These are phyloP conservation scores for Coemansia sp. DNA, from an alignment of 192 early-diverging fungal species.

Conservation along the genomic window DNA sequence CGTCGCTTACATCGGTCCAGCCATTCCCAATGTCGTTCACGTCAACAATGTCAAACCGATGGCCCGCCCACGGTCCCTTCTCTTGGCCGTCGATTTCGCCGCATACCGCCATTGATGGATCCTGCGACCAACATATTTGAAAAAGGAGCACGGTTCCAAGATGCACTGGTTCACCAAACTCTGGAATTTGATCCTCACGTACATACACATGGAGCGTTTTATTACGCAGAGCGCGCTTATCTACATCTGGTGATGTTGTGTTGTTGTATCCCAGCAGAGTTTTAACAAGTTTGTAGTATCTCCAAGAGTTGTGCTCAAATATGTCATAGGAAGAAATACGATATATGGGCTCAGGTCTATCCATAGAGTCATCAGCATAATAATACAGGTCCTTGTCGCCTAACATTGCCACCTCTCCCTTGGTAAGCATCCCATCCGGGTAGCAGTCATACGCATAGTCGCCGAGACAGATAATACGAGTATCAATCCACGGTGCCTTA, in stretches of 20 bases:
- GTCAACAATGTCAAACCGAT: background rate
- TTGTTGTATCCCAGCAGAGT: background rate
- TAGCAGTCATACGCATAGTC: background rate
- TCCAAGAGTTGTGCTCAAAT: no score
- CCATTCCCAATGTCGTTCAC: background rate
- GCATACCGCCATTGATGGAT: background rate
- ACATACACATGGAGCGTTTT: background rate
- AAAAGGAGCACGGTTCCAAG: background rate
- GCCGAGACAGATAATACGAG: background rate
- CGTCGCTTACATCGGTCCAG: background rate
- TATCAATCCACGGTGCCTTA: background rate
- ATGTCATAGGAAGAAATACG: no score
- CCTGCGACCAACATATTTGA: background rate
- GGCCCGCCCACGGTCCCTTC: background rate
- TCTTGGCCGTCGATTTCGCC: background rate
- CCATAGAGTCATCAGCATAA: background rate
- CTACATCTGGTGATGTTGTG: background rate
- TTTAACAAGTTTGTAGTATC: no score
- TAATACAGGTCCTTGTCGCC: background rate
- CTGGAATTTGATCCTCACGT: background rate
- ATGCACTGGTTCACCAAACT: background rate
- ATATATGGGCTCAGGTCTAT: no score
- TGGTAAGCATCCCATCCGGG: background rate
- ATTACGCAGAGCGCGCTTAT: background rate
- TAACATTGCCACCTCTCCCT: background rate